Evolutionary conservation across 805 yeast genomes (phyloP), one percentile per base, ranked within the genome.

Genomic region (Monosporozyma servazzii): DNA sequence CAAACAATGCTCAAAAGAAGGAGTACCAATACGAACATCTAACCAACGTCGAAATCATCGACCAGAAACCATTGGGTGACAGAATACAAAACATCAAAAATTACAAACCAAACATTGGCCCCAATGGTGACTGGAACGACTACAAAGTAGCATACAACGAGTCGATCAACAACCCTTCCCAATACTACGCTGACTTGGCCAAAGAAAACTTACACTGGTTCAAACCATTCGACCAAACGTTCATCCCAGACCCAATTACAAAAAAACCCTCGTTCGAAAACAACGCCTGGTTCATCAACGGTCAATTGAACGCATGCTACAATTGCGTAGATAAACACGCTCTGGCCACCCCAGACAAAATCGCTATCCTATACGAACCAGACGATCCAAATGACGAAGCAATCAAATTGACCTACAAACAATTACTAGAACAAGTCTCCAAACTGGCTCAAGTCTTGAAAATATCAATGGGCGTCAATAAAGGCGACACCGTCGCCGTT

Each of bases 321-420:
- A 86, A 86, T 68, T 80, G 87, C 75, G 86, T 86, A 50, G 95
- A 86, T 69, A 77, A 93, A 68, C 86, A 85, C 68, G 95, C 95
- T 1, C 72, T 81, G 51, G 67, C 72, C 39, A 77, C 77, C 63
- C 95, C 95, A 21, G 71, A 82, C 63, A 84, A 84, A 66, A 75
- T 81, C 1, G 95, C 95, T 13, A 74, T 86, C 51, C 77, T 85
- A 54, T 86, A 83, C 69, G 95, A 86, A 73, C 87, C 89, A 49
- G 95, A 86, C 66, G 89, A 82, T 58, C 86, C 83, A 53, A 30
- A 17, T 11, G 75, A 75, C 54, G 52, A 55, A 47, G 81, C 86
- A 43, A 51, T 55, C 45, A 74, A 71, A 31, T 70, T 86, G 62
- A 81, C 91, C 21, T 86, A 78, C 66, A 84, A 84, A 37, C 85